Conservation (phyloP, 805 yeast species). For the Candida peoriensis region DNA sequence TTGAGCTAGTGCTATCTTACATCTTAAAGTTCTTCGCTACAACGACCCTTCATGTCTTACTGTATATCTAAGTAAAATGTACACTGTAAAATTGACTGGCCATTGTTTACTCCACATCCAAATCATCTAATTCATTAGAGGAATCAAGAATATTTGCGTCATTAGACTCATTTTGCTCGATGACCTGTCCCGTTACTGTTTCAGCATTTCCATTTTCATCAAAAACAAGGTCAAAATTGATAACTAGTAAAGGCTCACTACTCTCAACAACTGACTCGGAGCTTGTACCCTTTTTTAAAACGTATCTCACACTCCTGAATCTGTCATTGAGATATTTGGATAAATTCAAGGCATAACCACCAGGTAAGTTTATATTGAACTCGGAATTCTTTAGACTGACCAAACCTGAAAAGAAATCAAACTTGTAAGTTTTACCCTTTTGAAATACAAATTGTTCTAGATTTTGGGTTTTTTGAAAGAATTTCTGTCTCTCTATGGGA, state of each 20-base stretch:
- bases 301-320: slow-evolving; percentile 42
- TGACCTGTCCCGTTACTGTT: too few relatives aligned
- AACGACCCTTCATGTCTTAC: too few relatives aligned
- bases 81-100: too few relatives aligned
- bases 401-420: slow-evolving; percentile 53
- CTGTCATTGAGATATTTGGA: slow-evolving; percentile 37
- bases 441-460: slow-evolving; percentile 38
- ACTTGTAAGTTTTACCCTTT: slow-evolving; percentile 33
- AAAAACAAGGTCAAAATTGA: slow-evolving; percentile 17
- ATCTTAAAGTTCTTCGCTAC: too few relatives aligned
- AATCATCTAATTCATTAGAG: too few relatives aligned
- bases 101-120: too few relatives aligned
- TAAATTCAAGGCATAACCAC: slow-evolving; percentile 41
- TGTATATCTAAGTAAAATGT: too few relatives aligned
- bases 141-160: too few relatives aligned
- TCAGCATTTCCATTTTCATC: not conserved
- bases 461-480: slow-evolving; percentile 34
- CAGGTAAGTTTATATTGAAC: slow-evolving; percentile 50
- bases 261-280: slow-evolving; percentile 11
- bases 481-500: slow-evolving; percentile 36
- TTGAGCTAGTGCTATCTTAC: too few relatives aligned
- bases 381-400: slow-evolving; percentile 45
- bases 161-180: too few relatives aligned
- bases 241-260: slow-evolving; percentile 18
- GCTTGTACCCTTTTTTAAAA: slow-evolving; percentile 26